Evolutionary conservation across 306 rosid species (phyloP), one percentile per base, ranked within the genome.

Genomic region (Nissolia schottii): DNA sequence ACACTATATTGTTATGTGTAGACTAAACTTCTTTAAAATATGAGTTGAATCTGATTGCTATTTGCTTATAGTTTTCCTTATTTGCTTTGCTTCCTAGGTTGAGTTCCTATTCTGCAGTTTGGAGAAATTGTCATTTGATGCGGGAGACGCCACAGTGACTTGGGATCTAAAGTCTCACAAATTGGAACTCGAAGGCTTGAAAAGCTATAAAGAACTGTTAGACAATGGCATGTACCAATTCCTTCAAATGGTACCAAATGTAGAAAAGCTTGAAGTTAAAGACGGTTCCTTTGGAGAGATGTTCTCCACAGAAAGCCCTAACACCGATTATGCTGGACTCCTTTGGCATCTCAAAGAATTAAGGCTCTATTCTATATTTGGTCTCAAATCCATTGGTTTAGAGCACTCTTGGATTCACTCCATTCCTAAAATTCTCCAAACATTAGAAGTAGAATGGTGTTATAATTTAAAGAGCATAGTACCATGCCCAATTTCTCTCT

Each of bases 361-460:
- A 11, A 0, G 1, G 31, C 28, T 77, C n/a, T 0, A 0, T 20
- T 0, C 3, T 28, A 1, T 51, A 12, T 1, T 2, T 20, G 3
- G 28, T 19, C 77, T 70, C 20, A 23, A 38, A 7, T 40, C 67
- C 49, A 70, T 77, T 61, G 72, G 77, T 70, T 77, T 45, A 18
- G 60, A 68, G 27, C 65, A 77, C 35, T 29, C 76, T 3, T 69
- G 81, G 76, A 35, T 74, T 3, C 54, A 48, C 13, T 40, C 43
- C 0, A 4, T 77, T 38, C 15, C 37, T 27, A 15, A 37, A 28
- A 14, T 14, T 15, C 64, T 77, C 13, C 50, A 69, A 38, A 60
- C 45, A 3, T 38, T 77, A 41, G 14, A 56, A 41, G 6, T 77
- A 48, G 6, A 11, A 16, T 0, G 0, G 0, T 67, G 64, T 34